A percentile compares a stretch with the other conserved stretches of the same genome.
These are phyloP conservation scores for Podila minutissima DNA, from an alignment of 192 early-diverging fungal species.

Conservation along the genomic window DNA sequence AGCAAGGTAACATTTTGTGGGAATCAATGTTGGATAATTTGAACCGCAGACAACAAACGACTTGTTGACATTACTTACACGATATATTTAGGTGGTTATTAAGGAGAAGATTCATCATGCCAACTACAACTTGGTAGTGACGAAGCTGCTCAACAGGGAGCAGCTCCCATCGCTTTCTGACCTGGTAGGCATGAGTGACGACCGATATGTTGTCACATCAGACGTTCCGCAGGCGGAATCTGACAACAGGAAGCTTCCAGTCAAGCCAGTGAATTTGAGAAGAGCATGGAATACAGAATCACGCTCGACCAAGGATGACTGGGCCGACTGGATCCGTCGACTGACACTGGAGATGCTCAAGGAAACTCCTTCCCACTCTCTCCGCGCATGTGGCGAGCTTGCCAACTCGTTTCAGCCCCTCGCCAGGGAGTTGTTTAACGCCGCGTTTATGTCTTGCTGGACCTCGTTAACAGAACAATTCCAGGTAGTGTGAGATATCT, in stretches of 20 bases:
- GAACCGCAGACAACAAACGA: background rate
- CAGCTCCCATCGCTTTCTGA: constrained; percentile 64
- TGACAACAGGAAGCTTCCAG: constrained; percentile 74
- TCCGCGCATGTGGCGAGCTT: constrained; percentile 89
- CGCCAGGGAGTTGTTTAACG: constrained; percentile 93
- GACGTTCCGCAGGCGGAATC: constrained; percentile 68
- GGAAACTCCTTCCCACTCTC: constrained; percentile 94
- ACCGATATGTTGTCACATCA: constrained; percentile 50
- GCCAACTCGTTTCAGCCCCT: constrained; percentile 85
- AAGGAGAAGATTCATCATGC: constrained; percentile 71
- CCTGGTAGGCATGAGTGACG: constrained; percentile 35
- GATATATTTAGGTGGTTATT: constrained; percentile 49
- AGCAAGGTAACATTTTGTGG: constrained; percentile 64
- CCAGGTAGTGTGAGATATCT: constrained; percentile 55
- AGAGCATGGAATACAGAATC: constrained; percentile 89
- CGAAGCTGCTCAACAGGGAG: constrained; percentile 78
- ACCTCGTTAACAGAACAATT: constrained; percentile 86
- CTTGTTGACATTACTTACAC: background rate
- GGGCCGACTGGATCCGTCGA: constrained; percentile 93
- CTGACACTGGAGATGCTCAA: constrained; percentile 91
- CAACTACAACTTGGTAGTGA: constrained; percentile 79
- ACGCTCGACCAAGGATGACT: constrained; percentile 90
- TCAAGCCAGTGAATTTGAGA: constrained; percentile 86
- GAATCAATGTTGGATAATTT: no score
- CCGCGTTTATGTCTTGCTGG: constrained; percentile 98